Evolutionary conservation across 768 basidiomycete genomes (phyloP).

Genomic region (Russula sp.): DNA sequence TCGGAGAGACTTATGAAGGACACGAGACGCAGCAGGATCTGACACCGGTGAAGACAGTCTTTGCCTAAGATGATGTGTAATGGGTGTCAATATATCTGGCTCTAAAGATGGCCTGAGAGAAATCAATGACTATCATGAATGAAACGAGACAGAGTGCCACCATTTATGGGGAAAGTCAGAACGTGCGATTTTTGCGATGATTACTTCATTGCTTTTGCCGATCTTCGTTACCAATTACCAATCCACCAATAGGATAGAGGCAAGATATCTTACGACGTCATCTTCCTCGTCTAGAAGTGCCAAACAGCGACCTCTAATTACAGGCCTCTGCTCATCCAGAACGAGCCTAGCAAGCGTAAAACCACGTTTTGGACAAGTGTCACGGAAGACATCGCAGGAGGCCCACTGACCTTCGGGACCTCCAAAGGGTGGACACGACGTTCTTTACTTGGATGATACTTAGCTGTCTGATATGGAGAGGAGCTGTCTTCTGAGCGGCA

Average conservation of each 20-base stretch:
- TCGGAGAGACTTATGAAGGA: conserved; percentile 53
- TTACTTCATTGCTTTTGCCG: conserved; percentile 66
- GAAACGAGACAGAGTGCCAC: conserved; percentile 32
- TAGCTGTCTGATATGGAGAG: conserved; percentile 63
- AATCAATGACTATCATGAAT: neutral
- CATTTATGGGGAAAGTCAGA: conserved; percentile 68
- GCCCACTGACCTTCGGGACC: conserved; percentile 57
- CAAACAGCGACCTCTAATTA: conserved; percentile 60
- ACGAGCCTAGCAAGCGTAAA: conserved; percentile 44
- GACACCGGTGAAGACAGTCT: conserved; percentile 33
- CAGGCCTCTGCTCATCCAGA: conserved; percentile 54
- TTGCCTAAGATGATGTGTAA: conserved; percentile 46
- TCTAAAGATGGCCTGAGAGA: conserved; percentile 52
- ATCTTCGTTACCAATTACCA: conserved; percentile 41
- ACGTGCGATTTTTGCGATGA: conserved; percentile 71
- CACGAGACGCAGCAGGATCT: conserved; percentile 40
- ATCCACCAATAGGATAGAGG: conserved; percentile 7
- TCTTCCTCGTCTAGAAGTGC: conserved; percentile 70
- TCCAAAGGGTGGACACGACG: conserved; percentile 65
- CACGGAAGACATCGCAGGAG: neutral
- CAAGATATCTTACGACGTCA: conserved; percentile 47
- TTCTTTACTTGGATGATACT: conserved; percentile 91
- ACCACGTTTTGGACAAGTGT: neutral
- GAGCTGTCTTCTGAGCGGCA: conserved; percentile 52
- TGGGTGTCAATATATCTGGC: conserved; percentile 42